Evolutionary conservation across 352 stramenopile genomes (phyloP).

Genomic region (Phytophthora europaea): DNA sequence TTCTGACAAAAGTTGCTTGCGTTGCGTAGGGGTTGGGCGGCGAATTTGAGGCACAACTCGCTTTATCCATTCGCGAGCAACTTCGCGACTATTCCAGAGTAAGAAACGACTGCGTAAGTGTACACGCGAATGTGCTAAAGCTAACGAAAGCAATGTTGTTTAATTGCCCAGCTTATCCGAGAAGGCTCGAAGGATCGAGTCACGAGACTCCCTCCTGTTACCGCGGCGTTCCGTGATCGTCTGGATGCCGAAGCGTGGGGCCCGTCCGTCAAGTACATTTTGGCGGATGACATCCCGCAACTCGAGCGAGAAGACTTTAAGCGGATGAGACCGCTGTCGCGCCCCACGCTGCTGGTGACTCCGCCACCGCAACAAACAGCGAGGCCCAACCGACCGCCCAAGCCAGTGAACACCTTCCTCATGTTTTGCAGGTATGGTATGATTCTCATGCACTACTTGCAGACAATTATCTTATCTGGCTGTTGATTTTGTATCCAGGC

Average conservation of each 20-base stretch:
- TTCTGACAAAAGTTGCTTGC: conserved; percentile 5
- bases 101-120: conserved; percentile 1
- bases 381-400: conserved; percentile 79
- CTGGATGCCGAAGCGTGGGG: conserved; percentile 70
- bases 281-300: conserved; percentile 78
- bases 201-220: conserved; percentile 66
- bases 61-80: conserved; percentile 83
- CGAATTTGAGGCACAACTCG: conserved; percentile 83
- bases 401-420: conserved; percentile 88
- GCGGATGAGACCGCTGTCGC: conserved; percentile 75
- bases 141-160: neutral
- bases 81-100: conserved; percentile 81
- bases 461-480: neutral
- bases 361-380: conserved; percentile 29
- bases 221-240: conserved; percentile 67
- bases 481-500: conserved; percentile 33
- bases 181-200: conserved; percentile 74
- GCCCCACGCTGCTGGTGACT: conserved; percentile 50
- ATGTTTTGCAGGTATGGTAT: conserved; percentile 74
- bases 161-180: conserved; percentile 62
- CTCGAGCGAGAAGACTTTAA: conserved; percentile 86
- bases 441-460: neutral
- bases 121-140: neutral
- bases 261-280: conserved; percentile 78
- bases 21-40: conserved; percentile 68